phyloP scores from a whole-genome alignment of 2,329 filamentous ascomycete species.

The Aspergillus hortae region DNA sequence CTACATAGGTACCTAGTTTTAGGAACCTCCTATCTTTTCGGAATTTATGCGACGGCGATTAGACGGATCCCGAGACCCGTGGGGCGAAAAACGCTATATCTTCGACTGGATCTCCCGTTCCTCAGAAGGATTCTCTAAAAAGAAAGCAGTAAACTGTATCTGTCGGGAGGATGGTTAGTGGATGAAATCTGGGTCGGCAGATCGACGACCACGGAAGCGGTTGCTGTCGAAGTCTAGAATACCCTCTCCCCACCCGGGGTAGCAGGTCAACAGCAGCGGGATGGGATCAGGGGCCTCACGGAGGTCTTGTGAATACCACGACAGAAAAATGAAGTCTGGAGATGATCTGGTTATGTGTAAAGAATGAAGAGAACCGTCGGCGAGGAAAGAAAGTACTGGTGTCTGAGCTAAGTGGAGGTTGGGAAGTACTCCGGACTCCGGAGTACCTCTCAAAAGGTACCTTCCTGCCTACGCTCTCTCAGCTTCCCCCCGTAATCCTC shows the following conservation, averaged over 20 bases:
- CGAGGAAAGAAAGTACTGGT: neutral
- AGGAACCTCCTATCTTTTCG: too few species aligned
- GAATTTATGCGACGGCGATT: too few species aligned
- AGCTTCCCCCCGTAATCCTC: conserved; percentile 6
- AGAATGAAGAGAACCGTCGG: neutral
- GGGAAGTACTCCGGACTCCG: neutral
- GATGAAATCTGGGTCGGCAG: neutral
- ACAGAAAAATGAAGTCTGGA: neutral
- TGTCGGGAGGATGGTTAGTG: too few species aligned
- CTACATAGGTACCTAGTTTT: too few species aligned
- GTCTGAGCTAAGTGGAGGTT: neutral
- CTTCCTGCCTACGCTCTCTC: neutral
- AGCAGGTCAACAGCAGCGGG: neutral
- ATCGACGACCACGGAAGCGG: neutral
- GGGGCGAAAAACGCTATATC: too few species aligned
- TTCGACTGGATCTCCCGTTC: too few species aligned
- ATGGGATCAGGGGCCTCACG: neutral
- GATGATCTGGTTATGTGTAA: neutral
- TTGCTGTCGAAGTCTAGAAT: neutral
- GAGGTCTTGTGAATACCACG: neutral
- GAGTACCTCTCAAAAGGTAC: conserved; percentile 3
- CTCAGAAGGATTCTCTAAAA: too few species aligned
- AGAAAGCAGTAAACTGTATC: too few species aligned
- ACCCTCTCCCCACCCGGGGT: neutral
- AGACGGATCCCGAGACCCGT: too few species aligned